Evolutionary conservation across 768 basidiomycete species (phyloP).

Genomic region (Suillus subaureus): DNA sequence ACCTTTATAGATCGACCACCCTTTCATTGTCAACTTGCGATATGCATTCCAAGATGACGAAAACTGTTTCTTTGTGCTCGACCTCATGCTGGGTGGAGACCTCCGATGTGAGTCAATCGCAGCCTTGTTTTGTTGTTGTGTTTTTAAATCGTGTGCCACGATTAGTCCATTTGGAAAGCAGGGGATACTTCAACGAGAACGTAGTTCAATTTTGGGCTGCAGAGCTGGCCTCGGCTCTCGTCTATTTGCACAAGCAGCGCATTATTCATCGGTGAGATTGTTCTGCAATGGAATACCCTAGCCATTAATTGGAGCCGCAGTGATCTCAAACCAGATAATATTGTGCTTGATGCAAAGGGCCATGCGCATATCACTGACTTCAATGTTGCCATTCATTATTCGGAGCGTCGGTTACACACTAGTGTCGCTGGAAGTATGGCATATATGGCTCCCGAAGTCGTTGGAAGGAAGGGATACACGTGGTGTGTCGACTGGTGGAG

Average conservation of each 20-base stretch:
- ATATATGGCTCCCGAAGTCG: constrained; percentile 99
- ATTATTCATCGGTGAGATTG: constrained; percentile 88
- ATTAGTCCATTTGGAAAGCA: constrained; percentile 83
- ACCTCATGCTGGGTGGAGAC: constrained; percentile 96
- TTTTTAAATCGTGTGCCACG: constrained; percentile 5
- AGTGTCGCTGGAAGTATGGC: constrained; percentile 98
- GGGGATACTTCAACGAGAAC: constrained; percentile 64
- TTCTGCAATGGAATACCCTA: background rate
- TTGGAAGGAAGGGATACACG: constrained; percentile 88
- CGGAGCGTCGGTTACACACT: constrained; percentile 83
- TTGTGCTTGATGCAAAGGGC: constrained; percentile 89
- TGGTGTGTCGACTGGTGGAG: constrained; percentile 98
- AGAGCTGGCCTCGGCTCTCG: constrained; percentile 81
- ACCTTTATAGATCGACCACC: constrained; percentile 72
- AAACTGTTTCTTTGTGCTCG: constrained; percentile 97
- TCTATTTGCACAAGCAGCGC: constrained; percentile 87
- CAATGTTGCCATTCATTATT: constrained; percentile 98
- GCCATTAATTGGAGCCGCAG: constrained; percentile 41
- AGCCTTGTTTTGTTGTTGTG: constrained; percentile 1
- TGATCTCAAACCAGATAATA: constrained; percentile 97
- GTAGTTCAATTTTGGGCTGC: constrained; percentile 86
- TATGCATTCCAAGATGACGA: constrained; percentile 98
- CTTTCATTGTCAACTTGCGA: constrained; percentile 86
- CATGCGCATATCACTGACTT: constrained; percentile 98
- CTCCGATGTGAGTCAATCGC: constrained; percentile 71